Evolutionary conservation across 2,329 filamentous ascomycete genomes (phyloP), one percentile per base, ranked within the genome.

Genomic region (Purpureocillium takamizusanense): DNA sequence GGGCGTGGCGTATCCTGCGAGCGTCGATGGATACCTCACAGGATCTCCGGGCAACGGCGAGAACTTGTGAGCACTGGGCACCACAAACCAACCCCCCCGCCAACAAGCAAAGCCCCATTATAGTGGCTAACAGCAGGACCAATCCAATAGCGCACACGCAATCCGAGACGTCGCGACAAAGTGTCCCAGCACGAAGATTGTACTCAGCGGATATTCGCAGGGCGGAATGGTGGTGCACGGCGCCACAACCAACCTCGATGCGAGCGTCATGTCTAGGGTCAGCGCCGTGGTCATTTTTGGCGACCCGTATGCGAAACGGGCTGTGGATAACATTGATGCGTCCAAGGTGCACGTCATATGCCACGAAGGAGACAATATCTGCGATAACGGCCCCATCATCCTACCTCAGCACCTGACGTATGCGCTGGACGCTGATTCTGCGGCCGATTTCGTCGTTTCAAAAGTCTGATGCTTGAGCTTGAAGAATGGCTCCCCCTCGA

Each of bases 81-180:
- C 5, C 16, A 27, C 30, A n/a, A n/a, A n/a, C n/a, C n/a, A n/a
- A n/a, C 50, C 3, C 7, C 8, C 25, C 7, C 14, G 3, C 3
- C 17, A 7, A 15, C 15, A 28, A 15, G 3, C 12, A 17, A 4
- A 7, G 13, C 21, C 21, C 5, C 21, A 10, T 25, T 25, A 10
- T 10, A 25, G 10, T 25, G 21, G 33, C 9, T 21, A n/a, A 11
- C 6, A n/a, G n/a, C n/a, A n/a, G n/a, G 6, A 2, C 3, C 33
- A 23, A 31, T 25, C 40, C n/a, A n/a, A n/a, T n/a, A 63, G 66
- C 54, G 62, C 64, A 31, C 47, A 58, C 12, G 38, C 49, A 16
- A 44, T 53, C 21, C 44, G 33, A n/a, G 33, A 56, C 15, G 60
- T 62, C 4, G 47, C 55, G 21, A 44, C 49, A 3, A 40, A 50